Conservation (phyloP, 179 eudicot genomes). For the Beta corolliflora region DNA sequence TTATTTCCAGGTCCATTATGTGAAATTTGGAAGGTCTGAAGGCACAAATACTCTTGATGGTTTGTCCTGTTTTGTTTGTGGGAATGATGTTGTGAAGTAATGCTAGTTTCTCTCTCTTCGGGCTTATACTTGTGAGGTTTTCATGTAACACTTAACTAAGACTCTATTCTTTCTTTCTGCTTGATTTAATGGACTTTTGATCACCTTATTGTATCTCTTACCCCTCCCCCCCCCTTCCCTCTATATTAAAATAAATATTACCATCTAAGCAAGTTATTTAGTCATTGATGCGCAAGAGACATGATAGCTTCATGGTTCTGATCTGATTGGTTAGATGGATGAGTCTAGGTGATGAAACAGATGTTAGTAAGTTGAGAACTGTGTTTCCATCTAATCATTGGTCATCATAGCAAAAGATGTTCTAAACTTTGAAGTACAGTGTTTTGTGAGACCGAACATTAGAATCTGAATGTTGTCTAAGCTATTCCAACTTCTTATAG, state of each 20-base stretch:
- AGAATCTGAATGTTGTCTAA: background rate
- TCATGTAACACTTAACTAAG: background rate
- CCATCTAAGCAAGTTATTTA: too few species aligned
- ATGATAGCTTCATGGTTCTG: background rate
- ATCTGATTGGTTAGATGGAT: conserved; percentile 10
- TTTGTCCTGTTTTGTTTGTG: background rate
- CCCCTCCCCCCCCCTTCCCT: too few species aligned
- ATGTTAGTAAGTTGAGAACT: background rate
- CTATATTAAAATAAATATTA: too few species aligned
- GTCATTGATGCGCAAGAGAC: too few species aligned
- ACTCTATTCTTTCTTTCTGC: too few species aligned
- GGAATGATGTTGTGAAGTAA: background rate
- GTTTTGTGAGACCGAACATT: background rate
- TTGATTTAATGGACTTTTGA: too few species aligned
- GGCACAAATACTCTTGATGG: background rate
- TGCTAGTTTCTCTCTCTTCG: background rate
- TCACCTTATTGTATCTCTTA: background rate
- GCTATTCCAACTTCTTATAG: background rate
- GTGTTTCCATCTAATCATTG: background rate
- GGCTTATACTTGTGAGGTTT: background rate
- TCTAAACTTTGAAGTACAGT: background rate
- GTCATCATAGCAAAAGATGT: background rate
- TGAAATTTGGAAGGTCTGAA: background rate
- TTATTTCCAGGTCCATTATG: background rate
- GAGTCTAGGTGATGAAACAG: background rate